These are phyloP conservation scores for Eucalyptus erythrocorys DNA, from an alignment of 345 rosid genomes.

Conservation along the genomic window DNA sequence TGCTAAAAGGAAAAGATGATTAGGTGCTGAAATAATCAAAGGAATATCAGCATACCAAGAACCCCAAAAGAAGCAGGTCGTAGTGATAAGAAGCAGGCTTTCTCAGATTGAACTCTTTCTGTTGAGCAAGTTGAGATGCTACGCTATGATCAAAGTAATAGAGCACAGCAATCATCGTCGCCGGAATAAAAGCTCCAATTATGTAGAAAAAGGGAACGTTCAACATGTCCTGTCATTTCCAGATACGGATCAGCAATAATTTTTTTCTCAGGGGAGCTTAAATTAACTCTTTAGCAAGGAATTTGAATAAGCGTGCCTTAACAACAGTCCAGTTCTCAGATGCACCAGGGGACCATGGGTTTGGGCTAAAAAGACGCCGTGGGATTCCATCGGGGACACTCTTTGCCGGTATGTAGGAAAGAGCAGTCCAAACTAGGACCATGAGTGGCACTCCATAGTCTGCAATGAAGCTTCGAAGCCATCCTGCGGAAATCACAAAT, in stretches of 20 bases:
- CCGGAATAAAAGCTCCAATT: slow-evolving; percentile 91
- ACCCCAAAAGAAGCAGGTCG: slow-evolving; percentile 80
- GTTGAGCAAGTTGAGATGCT: slow-evolving; percentile 96
- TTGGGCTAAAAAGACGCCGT: slow-evolving; percentile 85
- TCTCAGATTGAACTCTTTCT: slow-evolving; percentile 86
- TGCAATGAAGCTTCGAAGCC: slow-evolving; percentile 81
- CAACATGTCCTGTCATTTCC: slow-evolving; percentile 55
- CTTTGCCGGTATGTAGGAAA: slow-evolving; percentile 69
- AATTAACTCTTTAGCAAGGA: neutral
- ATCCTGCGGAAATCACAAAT: slow-evolving; percentile 23
- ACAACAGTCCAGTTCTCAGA: slow-evolving; percentile 83
- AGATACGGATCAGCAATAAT: neutral
- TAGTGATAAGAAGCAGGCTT: slow-evolving; percentile 90
- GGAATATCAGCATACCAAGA: slow-evolving; percentile 37
- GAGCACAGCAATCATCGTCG: slow-evolving; percentile 95
- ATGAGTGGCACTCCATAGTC: slow-evolving; percentile 94
- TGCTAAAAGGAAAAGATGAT: neutral
- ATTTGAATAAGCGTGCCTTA: slow-evolving; percentile 23
- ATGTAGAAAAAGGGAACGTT: slow-evolving; percentile 71
- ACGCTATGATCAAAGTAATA: slow-evolving; percentile 97
- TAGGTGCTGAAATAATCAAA: neutral
- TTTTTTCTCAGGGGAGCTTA: neutral
- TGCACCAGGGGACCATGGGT: slow-evolving; percentile 97
- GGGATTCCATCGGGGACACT: slow-evolving; percentile 88
- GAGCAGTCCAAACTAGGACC: slow-evolving; percentile 89